Percentiles rank a stretch among this genome's conserved stretches.
phyloP scores from a whole-genome alignment of 2,329 filamentous ascomycete species.

The Stromatinia cepivora region DNA sequence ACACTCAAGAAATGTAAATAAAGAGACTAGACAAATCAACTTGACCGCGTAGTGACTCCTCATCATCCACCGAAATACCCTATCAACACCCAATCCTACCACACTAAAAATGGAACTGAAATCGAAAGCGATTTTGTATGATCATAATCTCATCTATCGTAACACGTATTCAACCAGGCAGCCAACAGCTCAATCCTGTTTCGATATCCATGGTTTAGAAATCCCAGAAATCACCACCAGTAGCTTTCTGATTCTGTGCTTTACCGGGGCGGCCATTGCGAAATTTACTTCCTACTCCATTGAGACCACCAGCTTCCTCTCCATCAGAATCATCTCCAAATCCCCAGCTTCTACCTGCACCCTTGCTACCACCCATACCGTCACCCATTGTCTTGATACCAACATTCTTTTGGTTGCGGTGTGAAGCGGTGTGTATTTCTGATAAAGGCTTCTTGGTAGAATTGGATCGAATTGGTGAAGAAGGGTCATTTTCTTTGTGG shows the following conservation, averaged over 20 bases:
- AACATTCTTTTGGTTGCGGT: constrained; percentile 29
- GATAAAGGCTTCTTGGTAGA: constrained; percentile 15
- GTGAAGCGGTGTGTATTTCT: constrained; percentile 29
- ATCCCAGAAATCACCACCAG: constrained; percentile 43
- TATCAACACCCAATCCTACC: constrained; percentile 4
- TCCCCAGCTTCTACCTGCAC: constrained; percentile 50
- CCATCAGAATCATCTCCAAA: constrained; percentile 55
- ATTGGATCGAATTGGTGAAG: not conserved
- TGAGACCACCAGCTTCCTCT: constrained; percentile 40
- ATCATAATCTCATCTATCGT: constrained; percentile 22
- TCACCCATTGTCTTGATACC: constrained; percentile 48
- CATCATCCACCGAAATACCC: not conserved
- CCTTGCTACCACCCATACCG: constrained; percentile 56
- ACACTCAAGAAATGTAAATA: not conserved
- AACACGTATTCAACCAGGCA: not conserved
- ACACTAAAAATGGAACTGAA: not conserved
- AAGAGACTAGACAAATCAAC: not conserved
- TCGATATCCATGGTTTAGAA: constrained; percentile 34
- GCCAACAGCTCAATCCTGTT: not conserved
- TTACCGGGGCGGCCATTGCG: constrained; percentile 37
- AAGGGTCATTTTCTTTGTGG: constrained; percentile 44
- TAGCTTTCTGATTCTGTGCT: constrained; percentile 35
- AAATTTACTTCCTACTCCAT: constrained; percentile 28
- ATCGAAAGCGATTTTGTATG: constrained; percentile 5
- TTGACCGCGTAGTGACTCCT: not conserved